Conservation (phyloP, 2,329 filamentous ascomycete species). For the Colletotrichum sp. region DNA sequence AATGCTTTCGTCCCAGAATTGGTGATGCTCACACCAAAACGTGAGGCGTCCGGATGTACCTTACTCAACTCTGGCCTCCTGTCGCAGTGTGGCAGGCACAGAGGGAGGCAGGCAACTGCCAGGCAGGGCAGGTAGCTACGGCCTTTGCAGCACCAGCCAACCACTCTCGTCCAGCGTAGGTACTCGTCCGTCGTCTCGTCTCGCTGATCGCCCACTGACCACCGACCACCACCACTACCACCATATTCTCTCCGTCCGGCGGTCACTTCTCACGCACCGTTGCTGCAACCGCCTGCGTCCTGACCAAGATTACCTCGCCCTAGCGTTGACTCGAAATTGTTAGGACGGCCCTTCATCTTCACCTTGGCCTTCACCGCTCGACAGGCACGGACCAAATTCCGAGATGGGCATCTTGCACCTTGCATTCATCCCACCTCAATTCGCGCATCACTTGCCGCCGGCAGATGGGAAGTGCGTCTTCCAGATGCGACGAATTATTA, state of each 20-base stretch:
- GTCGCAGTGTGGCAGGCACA: neutral
- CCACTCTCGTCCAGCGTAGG: neutral
- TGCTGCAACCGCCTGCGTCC: neutral
- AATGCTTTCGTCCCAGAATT: neutral
- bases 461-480: neutral
- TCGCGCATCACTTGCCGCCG: neutral
- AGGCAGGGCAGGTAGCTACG: neutral
- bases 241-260: neutral
- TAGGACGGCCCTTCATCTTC: neutral
- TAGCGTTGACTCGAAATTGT: neutral
- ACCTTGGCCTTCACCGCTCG: conserved; percentile 5
- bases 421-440: neutral
- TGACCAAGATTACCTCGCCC: neutral
- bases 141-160: neutral
- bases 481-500: neutral
- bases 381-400: neutral
- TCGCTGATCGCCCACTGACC: neutral
- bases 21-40: neutral
- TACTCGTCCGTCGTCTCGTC: neutral
- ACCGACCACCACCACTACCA: neutral
- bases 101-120: neutral
- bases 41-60: neutral
- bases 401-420: neutral
- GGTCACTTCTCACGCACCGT: neutral
- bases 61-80: neutral